Evolutionary conservation across 768 basidiomycete species (phyloP), one percentile per base, ranked within the genome.

Genomic region (Xerocomus spinulosus): DNA sequence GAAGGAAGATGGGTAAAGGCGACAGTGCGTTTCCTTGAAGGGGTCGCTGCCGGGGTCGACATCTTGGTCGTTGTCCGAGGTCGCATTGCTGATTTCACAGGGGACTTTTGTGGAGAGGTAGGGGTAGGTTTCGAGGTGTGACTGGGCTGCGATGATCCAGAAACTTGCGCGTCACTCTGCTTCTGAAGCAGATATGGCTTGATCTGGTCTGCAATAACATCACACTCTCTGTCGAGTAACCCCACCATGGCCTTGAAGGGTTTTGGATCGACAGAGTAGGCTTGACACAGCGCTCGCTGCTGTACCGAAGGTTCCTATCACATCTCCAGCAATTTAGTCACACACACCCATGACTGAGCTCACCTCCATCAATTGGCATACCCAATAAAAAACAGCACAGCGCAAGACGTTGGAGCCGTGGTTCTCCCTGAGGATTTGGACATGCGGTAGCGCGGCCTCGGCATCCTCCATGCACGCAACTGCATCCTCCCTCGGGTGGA

Each of bases 371-470:
- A 68, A 38, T 33, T 68, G 68, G 41, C 66, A 74, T 3, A 72
- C 66, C 78, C 77, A 80, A 44, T 67, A 72, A 55, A 76, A 80
- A 4, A 78, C 56, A 4, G 69, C 70, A 37, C 68, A 72, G 33
- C 56, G 66, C 20, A 73, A 59, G 14, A 60, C 49, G 29, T 46
- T 42, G 0, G 39, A 33, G 17, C 62, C 54, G n/a, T 67, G 44
- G 21, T 42, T 52, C 10, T 56, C 44, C 43, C 46, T 60, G 9
- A 67, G 26, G 23, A 58, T 23, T 3, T 51, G 30, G n/a, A 47
- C 29, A 1, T 20, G 43, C 5, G 54, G 55, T 17, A 67, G 44
- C 0, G 46, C 54, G 2, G 41, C 52, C 52, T 77, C 73, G 20
- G 62, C 61, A 9, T 67, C 59, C 10, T 63, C 54, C 64, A 71